A percentile compares a stretch with the other conserved stretches of the same genome.
These are phyloP conservation scores for Ligustrum vulgare DNA, from an alignment of 257 asterid genomes.

Conservation along the genomic window DNA sequence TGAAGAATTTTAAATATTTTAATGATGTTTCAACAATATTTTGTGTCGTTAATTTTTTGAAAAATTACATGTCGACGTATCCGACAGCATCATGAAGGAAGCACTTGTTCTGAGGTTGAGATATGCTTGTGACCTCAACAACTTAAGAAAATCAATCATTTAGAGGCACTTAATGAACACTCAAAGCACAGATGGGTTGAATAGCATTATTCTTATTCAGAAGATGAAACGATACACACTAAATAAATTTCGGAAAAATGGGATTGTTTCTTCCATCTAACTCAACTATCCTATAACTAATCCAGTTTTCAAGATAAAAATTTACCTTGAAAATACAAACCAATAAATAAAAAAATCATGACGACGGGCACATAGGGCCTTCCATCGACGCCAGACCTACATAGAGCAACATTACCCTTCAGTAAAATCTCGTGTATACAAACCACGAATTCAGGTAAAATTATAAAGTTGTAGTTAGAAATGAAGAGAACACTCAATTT, in stretches of 20 bases:
- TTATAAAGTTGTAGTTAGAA: neutral
- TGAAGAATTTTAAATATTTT: too few species aligned
- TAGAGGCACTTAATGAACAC: too few species aligned
- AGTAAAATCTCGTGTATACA: neutral
- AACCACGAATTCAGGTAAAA: neutral
- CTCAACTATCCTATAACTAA: constrained; percentile 19
- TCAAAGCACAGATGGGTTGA: too few species aligned
- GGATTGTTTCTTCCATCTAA: constrained; percentile 14
- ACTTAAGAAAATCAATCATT: too few species aligned
- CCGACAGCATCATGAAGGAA: too few species aligned
- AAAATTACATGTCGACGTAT: too few species aligned
- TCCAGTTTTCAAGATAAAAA: constrained; percentile 33
- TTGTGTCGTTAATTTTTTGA: too few species aligned
- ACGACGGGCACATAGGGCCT: constrained; percentile 33
- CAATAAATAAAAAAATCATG: constrained; percentile 39
- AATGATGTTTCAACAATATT: too few species aligned
- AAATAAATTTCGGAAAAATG: constrained; percentile 14
- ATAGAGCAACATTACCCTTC: constrained; percentile 17
- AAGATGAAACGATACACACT: neutral
- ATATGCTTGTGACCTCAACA: neutral
- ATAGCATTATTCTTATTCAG: neutral
- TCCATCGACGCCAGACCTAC: constrained; percentile 45
- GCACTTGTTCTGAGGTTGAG: constrained; percentile 16
- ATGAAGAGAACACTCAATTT: too few species aligned
- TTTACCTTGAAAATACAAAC: too few species aligned